Percentiles rank a stretch among this genome's conserved stretches.
phyloP scores from a whole-genome alignment of 306 rosid genomes.

The Fragaria iinumae region DNA sequence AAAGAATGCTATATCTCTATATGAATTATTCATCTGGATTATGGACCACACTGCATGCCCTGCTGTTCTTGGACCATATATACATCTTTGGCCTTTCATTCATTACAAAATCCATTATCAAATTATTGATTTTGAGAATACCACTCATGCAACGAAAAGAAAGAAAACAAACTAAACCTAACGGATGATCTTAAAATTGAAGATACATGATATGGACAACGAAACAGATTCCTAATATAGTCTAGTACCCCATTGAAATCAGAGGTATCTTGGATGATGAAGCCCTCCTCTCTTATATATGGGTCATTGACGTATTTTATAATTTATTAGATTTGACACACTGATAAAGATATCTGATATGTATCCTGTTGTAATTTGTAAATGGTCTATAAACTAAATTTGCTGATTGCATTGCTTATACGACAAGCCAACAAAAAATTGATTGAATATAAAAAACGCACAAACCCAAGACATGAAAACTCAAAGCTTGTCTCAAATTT shows the following conservation, averaged over 20 bases:
- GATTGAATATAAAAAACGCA: not conserved
- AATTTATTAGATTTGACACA: not conserved
- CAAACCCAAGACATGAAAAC: not conserved
- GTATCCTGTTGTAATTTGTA: not conserved
- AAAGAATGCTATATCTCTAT: not conserved
- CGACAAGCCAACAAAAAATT: not conserved
- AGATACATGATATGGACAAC: not conserved
- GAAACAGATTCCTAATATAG: not conserved
- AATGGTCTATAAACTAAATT: not conserved
- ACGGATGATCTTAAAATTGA: not conserved
- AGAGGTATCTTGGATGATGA: not conserved
- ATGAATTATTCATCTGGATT: not conserved
- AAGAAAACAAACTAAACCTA: not conserved
- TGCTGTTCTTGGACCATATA: not conserved
- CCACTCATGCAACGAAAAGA: not conserved
- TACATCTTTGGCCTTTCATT: not conserved
- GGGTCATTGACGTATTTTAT: not conserved
- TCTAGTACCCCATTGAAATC: not conserved
- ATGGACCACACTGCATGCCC: not conserved
- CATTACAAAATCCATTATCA: not conserved
- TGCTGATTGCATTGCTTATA: not conserved
- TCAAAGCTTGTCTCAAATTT: not conserved
- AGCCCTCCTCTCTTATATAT: not conserved
- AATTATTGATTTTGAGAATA: not conserved
- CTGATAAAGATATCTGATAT: not conserved